Conservation (phyloP, 306 rosid genomes). For the Trifolium pratense region DNA sequence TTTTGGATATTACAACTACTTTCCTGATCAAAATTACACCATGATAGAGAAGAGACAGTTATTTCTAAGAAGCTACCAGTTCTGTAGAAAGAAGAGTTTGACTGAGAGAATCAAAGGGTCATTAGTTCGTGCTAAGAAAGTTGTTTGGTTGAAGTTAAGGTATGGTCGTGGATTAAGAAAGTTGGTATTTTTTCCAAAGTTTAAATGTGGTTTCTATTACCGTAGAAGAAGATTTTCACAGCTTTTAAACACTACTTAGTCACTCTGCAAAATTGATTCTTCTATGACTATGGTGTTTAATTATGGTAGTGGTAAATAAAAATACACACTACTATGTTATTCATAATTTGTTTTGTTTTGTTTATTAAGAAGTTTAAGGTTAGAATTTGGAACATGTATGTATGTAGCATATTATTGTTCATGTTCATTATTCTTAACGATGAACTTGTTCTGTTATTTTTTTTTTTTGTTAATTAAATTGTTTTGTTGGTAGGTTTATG, state of each 20-base stretch:
- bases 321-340: background rate
- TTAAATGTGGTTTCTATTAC: conserved; percentile 59
- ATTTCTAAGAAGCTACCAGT: conserved; percentile 87
- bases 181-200: conserved; percentile 50
- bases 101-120: conserved; percentile 70
- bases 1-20: conserved; percentile 42
- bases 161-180: conserved; percentile 50
- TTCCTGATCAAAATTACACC: conserved; percentile 48
- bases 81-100: conserved; percentile 66
- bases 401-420: background rate
- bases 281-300: conserved; percentile 31
- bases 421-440: conserved; percentile 14
- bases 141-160: conserved; percentile 64
- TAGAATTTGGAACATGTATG: conserved; percentile 1
- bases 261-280: conserved; percentile 41
- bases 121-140: conserved; percentile 59
- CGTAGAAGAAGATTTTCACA: conserved; percentile 65
- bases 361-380: background rate
- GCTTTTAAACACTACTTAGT: conserved; percentile 37
- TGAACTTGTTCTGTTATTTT: background rate
- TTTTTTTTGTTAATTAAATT: background rate
- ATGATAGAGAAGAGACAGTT: conserved; percentile 81
- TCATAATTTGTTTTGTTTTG: conserved; percentile 4
- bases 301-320: conserved; percentile 31
- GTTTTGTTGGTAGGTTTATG: conserved; percentile 18